Evolutionary conservation across 805 yeast genomes (phyloP), one percentile per base, ranked within the genome.

Genomic region (Danielia oregonensis): DNA sequence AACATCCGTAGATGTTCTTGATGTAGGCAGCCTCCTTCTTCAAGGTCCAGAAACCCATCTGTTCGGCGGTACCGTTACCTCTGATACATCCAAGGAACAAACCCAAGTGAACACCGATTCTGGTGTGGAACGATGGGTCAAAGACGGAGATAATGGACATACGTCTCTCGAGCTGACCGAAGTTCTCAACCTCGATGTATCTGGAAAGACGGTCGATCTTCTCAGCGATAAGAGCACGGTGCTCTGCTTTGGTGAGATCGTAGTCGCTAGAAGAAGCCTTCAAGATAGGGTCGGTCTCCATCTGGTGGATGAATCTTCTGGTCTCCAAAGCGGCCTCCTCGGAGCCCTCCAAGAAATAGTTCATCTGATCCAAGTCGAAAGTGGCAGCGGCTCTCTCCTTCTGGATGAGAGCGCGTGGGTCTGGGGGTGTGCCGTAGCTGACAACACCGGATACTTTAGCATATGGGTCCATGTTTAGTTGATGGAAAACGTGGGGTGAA

Each of bases 21-120:
- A 81, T 54, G 41, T 62, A 63, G 1, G 68, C 55, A 8, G 87
- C 78, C 46, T 85, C 88, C 51, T 83, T 72, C 48, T 74, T 78
- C 39, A 69, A 63, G 34, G 87, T 73, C 97, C 97, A 89, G 63
- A 81, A 91, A 27, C 78, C 67, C 49, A 82, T 74, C 68, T 89
- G 97, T 37, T 78, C 86, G 22, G 76, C 72, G 6, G 97, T 82
- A 45, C 96, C 97, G 49, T 85, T 83, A 42, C 96, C 96, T 48
- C 82, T 77, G 37, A 89, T 65, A 37, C 95, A 86, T 38, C 78
- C 75, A 34, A 86, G 71, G 56, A 91, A 91, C 38, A 89, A 70
- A 4, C 96, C 96, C 45, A 82, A 69, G 65, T 89, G 95, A 36
- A 89, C 88, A 26, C 95, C 96, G 32, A 86, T 61, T 50, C 97